Percentiles rank a stretch among this genome's conserved stretches.
These are phyloP conservation scores for Baudoinia panamericana DNA, from an alignment of 495 filamentous ascomycete species.

Conservation along the genomic window DNA sequence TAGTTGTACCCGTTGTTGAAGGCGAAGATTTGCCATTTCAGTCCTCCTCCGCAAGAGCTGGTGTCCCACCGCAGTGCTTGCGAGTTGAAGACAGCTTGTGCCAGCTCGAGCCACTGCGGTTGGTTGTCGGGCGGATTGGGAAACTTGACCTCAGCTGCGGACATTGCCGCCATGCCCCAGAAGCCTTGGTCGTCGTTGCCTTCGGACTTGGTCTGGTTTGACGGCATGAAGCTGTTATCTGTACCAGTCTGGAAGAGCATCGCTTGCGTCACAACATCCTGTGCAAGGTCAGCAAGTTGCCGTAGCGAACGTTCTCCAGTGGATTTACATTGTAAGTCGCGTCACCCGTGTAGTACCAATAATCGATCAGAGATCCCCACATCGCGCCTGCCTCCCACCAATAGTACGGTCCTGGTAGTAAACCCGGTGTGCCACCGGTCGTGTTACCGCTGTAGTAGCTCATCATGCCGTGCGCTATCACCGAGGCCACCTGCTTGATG, in stretches of 20 bases:
- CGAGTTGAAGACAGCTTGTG: constrained; percentile 66
- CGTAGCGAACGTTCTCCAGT: too few relatives aligned
- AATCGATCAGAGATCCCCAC: constrained; percentile 38
- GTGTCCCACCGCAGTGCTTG: constrained; percentile 60
- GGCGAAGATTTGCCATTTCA: constrained; percentile 76
- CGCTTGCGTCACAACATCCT: constrained; percentile 34
- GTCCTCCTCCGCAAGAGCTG: constrained; percentile 55
- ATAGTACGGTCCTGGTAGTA: constrained; percentile 32
- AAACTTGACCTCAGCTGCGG: constrained; percentile 40
- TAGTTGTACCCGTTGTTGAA: constrained; percentile 72
- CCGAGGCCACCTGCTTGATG: constrained; percentile 27
- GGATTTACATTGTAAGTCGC: constrained; percentile 34
- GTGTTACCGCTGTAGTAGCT: constrained; percentile 36
- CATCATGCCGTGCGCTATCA: constrained; percentile 27
- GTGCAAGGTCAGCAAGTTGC: not conserved
- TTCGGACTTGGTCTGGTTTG: constrained; percentile 31
- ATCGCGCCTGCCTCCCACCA: constrained; percentile 41
- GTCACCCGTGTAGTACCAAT: constrained; percentile 46
- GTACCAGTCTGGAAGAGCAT: constrained; percentile 38
- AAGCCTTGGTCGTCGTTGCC: constrained; percentile 49
- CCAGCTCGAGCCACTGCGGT: constrained; percentile 60
- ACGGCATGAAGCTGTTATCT: constrained; percentile 39
- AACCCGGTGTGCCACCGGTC: constrained; percentile 32
- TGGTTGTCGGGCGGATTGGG: constrained; percentile 35
- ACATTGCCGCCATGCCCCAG: constrained; percentile 45